Evolutionary conservation across 73 alveolate genomes (phyloP).

Genomic region (Paramecium caudatum): DNA sequence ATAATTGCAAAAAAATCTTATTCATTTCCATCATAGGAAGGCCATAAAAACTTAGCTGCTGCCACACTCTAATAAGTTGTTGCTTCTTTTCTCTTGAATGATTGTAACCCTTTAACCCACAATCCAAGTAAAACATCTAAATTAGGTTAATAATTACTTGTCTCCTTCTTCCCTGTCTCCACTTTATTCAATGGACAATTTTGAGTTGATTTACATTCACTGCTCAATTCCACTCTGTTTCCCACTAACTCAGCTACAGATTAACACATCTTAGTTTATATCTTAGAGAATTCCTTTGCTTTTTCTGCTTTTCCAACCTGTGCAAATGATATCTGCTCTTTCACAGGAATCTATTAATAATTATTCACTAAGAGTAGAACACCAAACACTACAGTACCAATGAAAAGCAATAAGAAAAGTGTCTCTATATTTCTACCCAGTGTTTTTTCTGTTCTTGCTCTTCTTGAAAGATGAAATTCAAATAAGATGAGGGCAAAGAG

Average conservation of each 20-base stretch:
- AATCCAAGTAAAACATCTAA: conserved; percentile 47
- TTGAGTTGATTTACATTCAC: conserved; percentile 12
- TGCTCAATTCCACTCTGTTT: background rate
- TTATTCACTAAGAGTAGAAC: background rate
- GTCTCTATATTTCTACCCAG: conserved; percentile 46
- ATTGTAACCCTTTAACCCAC: conserved; percentile 27
- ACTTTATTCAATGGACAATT: conserved; percentile 56
- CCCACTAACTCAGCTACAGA: background rate
- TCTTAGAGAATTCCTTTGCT: conserved; percentile 23
- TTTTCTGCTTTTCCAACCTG: background rate
- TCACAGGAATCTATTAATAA: background rate
- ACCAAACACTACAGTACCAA: conserved; percentile 39
- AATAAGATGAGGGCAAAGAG: conserved; percentile 49
- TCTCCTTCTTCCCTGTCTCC: conserved; percentile 12
- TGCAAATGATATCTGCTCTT: background rate
- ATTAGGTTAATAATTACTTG: background rate
- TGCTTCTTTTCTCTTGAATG: conserved; percentile 4
- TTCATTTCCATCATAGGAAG: conserved; percentile 12
- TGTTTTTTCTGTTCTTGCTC: conserved; percentile 40
- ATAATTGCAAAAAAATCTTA: conserved; percentile 45
- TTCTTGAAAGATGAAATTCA: conserved; percentile 54
- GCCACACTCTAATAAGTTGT: conserved; percentile 22
- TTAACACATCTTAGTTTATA: background rate
- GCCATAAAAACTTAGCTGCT: conserved; percentile 22
- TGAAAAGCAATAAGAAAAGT: background rate